Evolutionary conservation across 2,329 filamentous ascomycete species (phyloP).

Genomic region (Fusarium sp.): DNA sequence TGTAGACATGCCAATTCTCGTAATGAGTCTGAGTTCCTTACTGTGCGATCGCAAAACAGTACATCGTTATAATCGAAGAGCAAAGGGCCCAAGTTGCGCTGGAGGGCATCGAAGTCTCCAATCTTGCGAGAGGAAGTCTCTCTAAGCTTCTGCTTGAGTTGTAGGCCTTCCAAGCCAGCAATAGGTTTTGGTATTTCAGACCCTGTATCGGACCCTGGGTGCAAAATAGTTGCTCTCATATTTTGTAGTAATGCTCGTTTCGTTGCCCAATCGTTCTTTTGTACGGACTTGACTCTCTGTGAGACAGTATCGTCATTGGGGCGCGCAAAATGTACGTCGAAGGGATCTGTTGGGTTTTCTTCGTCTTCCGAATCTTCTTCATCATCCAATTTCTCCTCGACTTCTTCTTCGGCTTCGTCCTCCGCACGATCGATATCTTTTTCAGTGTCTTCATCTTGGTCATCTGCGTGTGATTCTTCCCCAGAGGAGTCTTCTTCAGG

Average conservation of each 20-base stretch:
- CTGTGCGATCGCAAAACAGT: constrained; percentile 76
- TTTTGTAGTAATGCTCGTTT: constrained; percentile 57
- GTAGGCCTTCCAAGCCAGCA: constrained; percentile 56
- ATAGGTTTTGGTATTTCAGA: constrained; percentile 47
- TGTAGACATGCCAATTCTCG: constrained; percentile 82
- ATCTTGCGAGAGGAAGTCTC: constrained; percentile 63
- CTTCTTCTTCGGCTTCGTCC: constrained; percentile 43
- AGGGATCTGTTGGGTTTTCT: constrained; percentile 72
- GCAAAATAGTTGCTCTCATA: constrained; percentile 58
- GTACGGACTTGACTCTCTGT: constrained; percentile 60
- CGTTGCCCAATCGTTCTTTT: constrained; percentile 61
- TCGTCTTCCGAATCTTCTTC: constrained; percentile 58
- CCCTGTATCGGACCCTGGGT: constrained; percentile 53
- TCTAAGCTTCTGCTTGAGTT: constrained; percentile 76
- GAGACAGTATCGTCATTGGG: constrained; percentile 70
- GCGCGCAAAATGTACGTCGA: constrained; percentile 80
- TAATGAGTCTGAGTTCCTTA: constrained; percentile 73
- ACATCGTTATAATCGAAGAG: constrained; percentile 87
- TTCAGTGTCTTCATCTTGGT: constrained; percentile 54
- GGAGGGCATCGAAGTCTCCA: constrained; percentile 66
- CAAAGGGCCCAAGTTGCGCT: constrained; percentile 73
- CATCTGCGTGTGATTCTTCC: constrained; percentile 50
- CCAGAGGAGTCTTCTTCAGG: constrained; percentile 29
- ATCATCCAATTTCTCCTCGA: constrained; percentile 42
- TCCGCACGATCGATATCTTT: constrained; percentile 51